Conservation (phyloP, 2,329 filamentous ascomycete genomes). For the Sarocladiaceae sp. region DNA sequence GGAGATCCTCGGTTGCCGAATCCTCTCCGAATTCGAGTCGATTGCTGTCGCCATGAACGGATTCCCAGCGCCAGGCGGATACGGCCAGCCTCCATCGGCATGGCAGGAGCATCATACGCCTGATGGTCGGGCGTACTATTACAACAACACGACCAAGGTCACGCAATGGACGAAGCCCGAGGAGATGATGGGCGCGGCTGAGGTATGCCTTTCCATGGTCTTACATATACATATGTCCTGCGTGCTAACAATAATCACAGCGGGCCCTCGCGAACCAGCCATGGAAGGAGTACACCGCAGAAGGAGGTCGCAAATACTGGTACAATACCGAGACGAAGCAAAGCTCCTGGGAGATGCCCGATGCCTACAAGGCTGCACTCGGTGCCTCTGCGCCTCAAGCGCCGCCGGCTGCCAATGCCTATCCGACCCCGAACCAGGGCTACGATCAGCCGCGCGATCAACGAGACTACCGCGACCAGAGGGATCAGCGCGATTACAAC, state of each 20-base stretch:
- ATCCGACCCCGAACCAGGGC: slow-evolving; percentile 22
- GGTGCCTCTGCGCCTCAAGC: slow-evolving; percentile 33
- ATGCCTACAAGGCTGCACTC: slow-evolving; percentile 71
- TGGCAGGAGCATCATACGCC: slow-evolving; percentile 81
- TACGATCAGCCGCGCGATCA: slow-evolving; percentile 30
- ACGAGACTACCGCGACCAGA: slow-evolving; percentile 24
- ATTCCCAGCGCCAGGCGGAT: slow-evolving; percentile 35
- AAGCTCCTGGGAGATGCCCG: slow-evolving; percentile 94
- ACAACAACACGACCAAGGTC: slow-evolving; percentile 77
- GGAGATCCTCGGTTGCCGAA: background rate
- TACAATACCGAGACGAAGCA: slow-evolving; percentile 88
- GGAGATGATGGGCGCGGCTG: slow-evolving; percentile 77
- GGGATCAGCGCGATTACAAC: slow-evolving; percentile 13
- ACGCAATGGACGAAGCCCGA: slow-evolving; percentile 95
- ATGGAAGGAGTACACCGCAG: slow-evolving; percentile 89
- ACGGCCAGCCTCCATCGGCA: slow-evolving; percentile 45
- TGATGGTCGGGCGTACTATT: slow-evolving; percentile 87
- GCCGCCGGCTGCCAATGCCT: background rate
- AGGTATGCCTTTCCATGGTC: slow-evolving; percentile 50
- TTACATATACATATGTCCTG: background rate
- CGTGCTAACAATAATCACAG: slow-evolving; percentile 37
- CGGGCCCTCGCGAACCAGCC: slow-evolving; percentile 76
- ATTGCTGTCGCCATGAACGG: slow-evolving; percentile 59
- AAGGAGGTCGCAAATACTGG: slow-evolving; percentile 90
- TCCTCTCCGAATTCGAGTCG: too few relatives aligned